Evolutionary conservation across 176 grass and related monocot genomes (phyloP).

Genomic region (Triticum monococcum): DNA sequence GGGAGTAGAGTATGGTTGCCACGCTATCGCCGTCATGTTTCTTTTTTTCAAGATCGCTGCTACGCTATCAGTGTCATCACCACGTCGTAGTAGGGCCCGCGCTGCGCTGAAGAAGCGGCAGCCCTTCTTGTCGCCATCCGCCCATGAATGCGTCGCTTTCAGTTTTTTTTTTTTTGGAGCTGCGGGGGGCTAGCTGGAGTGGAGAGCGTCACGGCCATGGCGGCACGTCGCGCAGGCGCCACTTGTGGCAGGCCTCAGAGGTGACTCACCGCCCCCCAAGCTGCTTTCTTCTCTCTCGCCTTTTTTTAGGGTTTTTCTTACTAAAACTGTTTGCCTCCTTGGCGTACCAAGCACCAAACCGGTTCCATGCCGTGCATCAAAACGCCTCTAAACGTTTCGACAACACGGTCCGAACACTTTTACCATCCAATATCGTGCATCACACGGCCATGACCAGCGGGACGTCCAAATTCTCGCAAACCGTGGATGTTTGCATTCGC

Average conservation of each 20-base stretch:
- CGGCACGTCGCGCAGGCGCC: slow-evolving; percentile 32
- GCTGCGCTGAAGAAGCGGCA: neutral
- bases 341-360: no score
- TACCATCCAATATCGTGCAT: no score
- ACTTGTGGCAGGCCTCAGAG: slow-evolving; percentile 27
- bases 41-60: no score
- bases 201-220: slow-evolving; percentile 10
- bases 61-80: neutral
- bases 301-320: no score
- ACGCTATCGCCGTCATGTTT: neutral
- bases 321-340: no score
- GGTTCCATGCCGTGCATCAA: no score
- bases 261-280: neutral
- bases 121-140: slow-evolving; percentile 39
- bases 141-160: slow-evolving; percentile 23
- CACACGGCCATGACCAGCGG: no score
- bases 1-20: neutral
- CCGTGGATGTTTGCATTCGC: no score
- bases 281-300: neutral
- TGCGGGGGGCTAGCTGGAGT: neutral
- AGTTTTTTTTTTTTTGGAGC: neutral
- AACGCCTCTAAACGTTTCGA: no score
- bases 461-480: no score
- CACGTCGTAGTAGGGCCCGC: neutral
- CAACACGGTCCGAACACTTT: no score